Percentiles rank a stretch among this genome's conserved stretches.
These are phyloP conservation scores for Ceratocystis colombiana DNA, from an alignment of 2,329 filamentous ascomycete genomes.

Conservation along the genomic window DNA sequence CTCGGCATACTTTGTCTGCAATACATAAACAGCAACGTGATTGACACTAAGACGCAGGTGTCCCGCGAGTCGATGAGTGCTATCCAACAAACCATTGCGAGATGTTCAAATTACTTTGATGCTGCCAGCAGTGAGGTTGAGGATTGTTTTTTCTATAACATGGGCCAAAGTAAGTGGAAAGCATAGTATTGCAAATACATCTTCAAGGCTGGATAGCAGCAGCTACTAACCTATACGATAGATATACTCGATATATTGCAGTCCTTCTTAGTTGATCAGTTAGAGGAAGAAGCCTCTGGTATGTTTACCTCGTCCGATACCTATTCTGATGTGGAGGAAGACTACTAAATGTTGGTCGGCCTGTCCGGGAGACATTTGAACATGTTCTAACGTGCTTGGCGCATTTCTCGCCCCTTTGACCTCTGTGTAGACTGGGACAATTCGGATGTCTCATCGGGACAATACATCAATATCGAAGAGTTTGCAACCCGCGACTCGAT, in stretches of 20 bases:
- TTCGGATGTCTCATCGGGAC: conserved; percentile 18
- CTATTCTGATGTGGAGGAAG: conserved; percentile 15
- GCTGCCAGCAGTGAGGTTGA: conserved; percentile 32
- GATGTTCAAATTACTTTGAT: conserved; percentile 37
- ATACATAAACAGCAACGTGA: conserved; percentile 40
- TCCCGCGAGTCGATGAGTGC: conserved; percentile 36
- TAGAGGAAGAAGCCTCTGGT: conserved; percentile 52
- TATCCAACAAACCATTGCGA: conserved; percentile 37
- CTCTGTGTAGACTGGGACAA: conserved; percentile 16
- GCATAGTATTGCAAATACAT: too few species aligned
- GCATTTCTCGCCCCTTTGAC: background rate
- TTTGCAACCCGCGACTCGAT: background rate
- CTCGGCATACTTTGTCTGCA: conserved; percentile 40
- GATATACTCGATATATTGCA: conserved; percentile 42
- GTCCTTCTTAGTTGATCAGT: conserved; percentile 46
- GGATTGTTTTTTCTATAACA: conserved; percentile 31
- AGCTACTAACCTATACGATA: conserved; percentile 26
- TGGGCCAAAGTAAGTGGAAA: conserved; percentile 35
- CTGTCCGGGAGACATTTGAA: conserved; percentile 16
- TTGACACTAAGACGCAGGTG: conserved; percentile 37
- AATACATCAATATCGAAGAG: conserved; percentile 18
- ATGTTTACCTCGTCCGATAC: conserved; percentile 32
- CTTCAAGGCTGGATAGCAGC: too few species aligned
- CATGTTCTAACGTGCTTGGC: conserved; percentile 17
- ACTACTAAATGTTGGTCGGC: conserved; percentile 1